These are phyloP conservation scores for Naganishia cerealis DNA, from an alignment of 1,284 basidiomycete genomes.

Conservation along the genomic window DNA sequence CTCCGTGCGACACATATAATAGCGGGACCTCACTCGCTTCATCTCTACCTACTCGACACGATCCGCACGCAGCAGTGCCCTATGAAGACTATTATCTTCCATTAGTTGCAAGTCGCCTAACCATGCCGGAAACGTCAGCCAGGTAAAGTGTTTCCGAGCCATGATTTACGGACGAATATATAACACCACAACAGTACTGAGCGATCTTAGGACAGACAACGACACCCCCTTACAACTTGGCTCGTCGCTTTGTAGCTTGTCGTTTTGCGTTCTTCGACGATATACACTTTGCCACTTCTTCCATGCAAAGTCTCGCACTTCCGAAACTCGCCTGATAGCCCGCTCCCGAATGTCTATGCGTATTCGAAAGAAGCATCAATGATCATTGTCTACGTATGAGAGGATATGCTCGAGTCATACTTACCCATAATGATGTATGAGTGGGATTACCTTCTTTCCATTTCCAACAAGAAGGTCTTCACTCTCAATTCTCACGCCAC, in stretches of 20 bases:
- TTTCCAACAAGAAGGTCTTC: constrained; percentile 32
- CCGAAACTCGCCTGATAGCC: constrained; percentile 37
- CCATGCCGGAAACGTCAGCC: too few species aligned
- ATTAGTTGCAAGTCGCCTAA: too few species aligned
- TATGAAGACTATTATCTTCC: too few species aligned
- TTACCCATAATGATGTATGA: constrained; percentile 60
- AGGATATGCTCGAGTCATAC: constrained; percentile 43
- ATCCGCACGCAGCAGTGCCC: too few species aligned
- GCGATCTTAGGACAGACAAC: too few species aligned
- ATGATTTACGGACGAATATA: too few species aligned
- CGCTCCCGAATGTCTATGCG: constrained; percentile 63
- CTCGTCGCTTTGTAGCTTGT: not conserved
- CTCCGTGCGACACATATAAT: too few species aligned
- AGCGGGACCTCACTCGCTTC: too few species aligned
- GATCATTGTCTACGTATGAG: constrained; percentile 51
- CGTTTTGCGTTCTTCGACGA: not conserved
- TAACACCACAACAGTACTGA: too few species aligned
- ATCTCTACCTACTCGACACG: too few species aligned
- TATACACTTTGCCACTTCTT: constrained; percentile 16
- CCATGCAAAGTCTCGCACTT: constrained; percentile 29
- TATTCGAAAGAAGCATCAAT: constrained; percentile 60
- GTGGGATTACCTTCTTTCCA: constrained; percentile 43
- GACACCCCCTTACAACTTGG: constrained; percentile 4
- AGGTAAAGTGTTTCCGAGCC: too few species aligned
- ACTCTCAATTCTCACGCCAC: constrained; percentile 57